A percentile compares a stretch with the other conserved stretches of the same genome.
Conservation (phyloP, 371 early-diverging fungal species). For the Zopfochytrium polystomum region DNA sequence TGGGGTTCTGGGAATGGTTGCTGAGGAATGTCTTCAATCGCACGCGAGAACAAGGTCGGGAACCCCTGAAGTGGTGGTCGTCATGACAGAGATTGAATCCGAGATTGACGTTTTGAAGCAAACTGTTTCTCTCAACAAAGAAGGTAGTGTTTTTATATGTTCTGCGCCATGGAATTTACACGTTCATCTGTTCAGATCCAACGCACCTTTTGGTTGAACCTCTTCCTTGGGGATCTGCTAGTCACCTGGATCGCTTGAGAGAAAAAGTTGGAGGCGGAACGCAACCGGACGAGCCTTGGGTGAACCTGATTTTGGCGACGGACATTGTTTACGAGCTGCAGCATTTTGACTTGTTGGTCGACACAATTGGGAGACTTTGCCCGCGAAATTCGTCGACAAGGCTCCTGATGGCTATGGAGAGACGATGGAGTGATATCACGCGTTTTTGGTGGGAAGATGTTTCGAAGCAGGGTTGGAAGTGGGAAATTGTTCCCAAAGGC, state of each 20-base stretch:
- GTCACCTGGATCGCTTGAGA: neutral
- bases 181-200: too few relatives aligned
- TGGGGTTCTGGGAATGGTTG: conserved; percentile 3
- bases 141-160: too few relatives aligned
- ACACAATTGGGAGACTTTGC: conserved; percentile 1
- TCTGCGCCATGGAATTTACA: too few relatives aligned
- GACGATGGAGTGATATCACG: conserved; percentile 10
- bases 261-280: neutral
- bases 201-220: conserved; percentile 2
- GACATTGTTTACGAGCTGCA: conserved; percentile 15
- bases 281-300: neutral
- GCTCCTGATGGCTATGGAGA: conserved; percentile 11
- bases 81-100: conserved; percentile 5
- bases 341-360: conserved; percentile 5
- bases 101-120: neutral
- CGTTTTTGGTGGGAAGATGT: conserved; percentile 10
- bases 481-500: conserved; percentile 2
- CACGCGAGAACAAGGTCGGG: neutral
- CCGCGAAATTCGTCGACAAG: neutral
- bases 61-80: neutral
- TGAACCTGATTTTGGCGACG: conserved; percentile 9
- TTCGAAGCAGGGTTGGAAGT: conserved; percentile 6
- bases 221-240: neutral
- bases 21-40: neutral
- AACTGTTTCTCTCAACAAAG: neutral